Evolutionary conservation across 495 filamentous ascomycete genomes (phyloP), one percentile per base, ranked within the genome.

Genomic region (Penicillium alfredii): DNA sequence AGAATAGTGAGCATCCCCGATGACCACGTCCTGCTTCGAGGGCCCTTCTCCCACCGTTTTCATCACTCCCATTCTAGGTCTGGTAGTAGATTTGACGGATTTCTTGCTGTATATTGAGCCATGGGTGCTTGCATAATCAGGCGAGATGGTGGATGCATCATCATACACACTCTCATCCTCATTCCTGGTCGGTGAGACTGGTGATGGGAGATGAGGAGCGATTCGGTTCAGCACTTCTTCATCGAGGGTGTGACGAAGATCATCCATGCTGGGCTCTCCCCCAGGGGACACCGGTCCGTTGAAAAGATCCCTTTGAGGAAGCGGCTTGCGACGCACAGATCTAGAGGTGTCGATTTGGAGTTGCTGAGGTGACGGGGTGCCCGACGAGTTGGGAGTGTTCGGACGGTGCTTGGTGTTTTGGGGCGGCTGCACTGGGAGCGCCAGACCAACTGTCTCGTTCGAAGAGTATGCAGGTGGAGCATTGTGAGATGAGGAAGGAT

Each of bases 51-150:
- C 90, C 3, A 89, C 82, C 4, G 82, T 86, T 53, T 84, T 87
- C 61, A 88, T 72, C 3, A 88, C 79, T 35, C 90, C 90, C 49
- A 84, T 81, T 38, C 90, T 75, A 10, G 87, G 87, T 24, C 70
- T 75, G 15, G 88, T 81, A 9, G 72, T 56, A 0, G 78, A 82
- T 11, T 68, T 71, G 5, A 64, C 60, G 3, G 80, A 74, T 33
- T 57, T 55, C 44, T 70, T 72, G 32, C 69, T 84, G 31, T 83
- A 76, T 1, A 74, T 68, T 16, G 82, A 86, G 27, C 64, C 72
- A 13, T 71, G 71, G 7, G 81, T 84, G 55, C 83, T 88, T 4
- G 82, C 80, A 58, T 87, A 88, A 44, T 75, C 71, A n/a, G 72
- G 72, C 0, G 72, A 70, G 4, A 55, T 48, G 0, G 63, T 68